phyloP scores from a whole-genome alignment of 768 basidiomycete species.

The Calocybe gangraenosa region DNA sequence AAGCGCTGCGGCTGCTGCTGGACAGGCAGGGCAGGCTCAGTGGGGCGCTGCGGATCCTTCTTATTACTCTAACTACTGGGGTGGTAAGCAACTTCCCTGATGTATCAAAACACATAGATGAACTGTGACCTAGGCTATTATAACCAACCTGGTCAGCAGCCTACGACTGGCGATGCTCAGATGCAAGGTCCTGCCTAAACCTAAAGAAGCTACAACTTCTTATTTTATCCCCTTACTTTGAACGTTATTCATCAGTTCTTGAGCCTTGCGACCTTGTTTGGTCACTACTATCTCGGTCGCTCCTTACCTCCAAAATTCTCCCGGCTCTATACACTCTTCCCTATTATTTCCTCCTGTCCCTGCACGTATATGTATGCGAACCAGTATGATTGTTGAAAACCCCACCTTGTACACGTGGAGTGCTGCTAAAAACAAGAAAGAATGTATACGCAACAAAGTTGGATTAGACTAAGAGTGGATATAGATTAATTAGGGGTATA shows the following conservation, averaged over 20 bases:
- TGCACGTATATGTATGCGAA: slow-evolving; percentile 19
- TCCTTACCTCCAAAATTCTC: slow-evolving; percentile 18
- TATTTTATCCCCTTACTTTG: slow-evolving; percentile 26
- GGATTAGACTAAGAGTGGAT: slow-evolving; percentile 25
- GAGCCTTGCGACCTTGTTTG: slow-evolving; percentile 15
- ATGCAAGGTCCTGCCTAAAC: slow-evolving; percentile 48
- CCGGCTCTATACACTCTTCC: slow-evolving; percentile 15
- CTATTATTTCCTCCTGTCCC: slow-evolving; percentile 11
- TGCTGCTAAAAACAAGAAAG: slow-evolving; percentile 8
- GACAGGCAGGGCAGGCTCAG: slow-evolving; percentile 64
- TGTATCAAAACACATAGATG: slow-evolving; percentile 2
- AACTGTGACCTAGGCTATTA: slow-evolving; percentile 61
- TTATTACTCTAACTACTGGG: slow-evolving; percentile 84
- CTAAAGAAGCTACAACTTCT: no score
- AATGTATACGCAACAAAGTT: slow-evolving; percentile 18
- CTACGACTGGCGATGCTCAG: slow-evolving; percentile 49
- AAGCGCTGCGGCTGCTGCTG: slow-evolving; percentile 47
- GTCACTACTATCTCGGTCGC: slow-evolving; percentile 14
- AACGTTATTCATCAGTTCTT: slow-evolving; percentile 26
- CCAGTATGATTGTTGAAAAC: background rate
- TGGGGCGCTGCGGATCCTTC: slow-evolving; percentile 74
- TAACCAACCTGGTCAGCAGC: slow-evolving; percentile 62
- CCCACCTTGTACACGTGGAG: background rate
- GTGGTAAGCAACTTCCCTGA: slow-evolving; percentile 46
- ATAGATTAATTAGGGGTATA: slow-evolving; percentile 13